Base-by-base conservation (phyloP, 2,329 filamentous ascomycete species). In the Aspergillus tanneri region DNA sequence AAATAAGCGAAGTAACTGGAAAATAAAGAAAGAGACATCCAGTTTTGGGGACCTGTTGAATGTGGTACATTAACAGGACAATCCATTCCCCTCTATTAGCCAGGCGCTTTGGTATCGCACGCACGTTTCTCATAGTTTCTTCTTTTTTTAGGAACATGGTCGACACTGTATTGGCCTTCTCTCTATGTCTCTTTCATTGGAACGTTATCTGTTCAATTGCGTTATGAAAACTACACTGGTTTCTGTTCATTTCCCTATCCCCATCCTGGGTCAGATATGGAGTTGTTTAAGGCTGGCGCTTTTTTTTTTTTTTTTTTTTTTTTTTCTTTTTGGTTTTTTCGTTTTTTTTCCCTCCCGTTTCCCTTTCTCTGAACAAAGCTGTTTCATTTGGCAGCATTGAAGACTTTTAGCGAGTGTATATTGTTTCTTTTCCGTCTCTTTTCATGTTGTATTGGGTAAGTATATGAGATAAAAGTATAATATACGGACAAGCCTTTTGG, bases 1-100 rank as follows among this genome's bases (percentile, higher is more conserved):
- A 46, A 74, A 74, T 58, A 77, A 75, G 61, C 74, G 73, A 62
- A 73, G 60, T 54, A 67, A 60, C 49, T 76, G 74, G 73, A 73
- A 72, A 43, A 52, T 72, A 49, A 74, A 73, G 53, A 73, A 70
- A 50, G 66, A 61, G 25, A 64, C 60, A 3, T 61, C 64, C 3
- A 58, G 58, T 14, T 59, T 72, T 41, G 66, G 67, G 8, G 69
- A 72, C 52, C 52, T 73, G 21, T 50, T 72, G 42, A 67, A 67
- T 43, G 67, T 61, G 19, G 68, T 67, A 50, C 63, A 69, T 57
- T 65, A 56, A 64, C 21, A 47, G 35, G 38, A 28, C 28, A 49
- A 46, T 35, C 11, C 18, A 43, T 45, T 55, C 38, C 38, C 30
- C 43, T 45, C 38, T 44, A 23, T n/a, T 27, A 38, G 39, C 25